Base-by-base conservation (phyloP, 2,329 filamentous ascomycete genomes). In the Colletotrichum nymphaeae region DNA sequence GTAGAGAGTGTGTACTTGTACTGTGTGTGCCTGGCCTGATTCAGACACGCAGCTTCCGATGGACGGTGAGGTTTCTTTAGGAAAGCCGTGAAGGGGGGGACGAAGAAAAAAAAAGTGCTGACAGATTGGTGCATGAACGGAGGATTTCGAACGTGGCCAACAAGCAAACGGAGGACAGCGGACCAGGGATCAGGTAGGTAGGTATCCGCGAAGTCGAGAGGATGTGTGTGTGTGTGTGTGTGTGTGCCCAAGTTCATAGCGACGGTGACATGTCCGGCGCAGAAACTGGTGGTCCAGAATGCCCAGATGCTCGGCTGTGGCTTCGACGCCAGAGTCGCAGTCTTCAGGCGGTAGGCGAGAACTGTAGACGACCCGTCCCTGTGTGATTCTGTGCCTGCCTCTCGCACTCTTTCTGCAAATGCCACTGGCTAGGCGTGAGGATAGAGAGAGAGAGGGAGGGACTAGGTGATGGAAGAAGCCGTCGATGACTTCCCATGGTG, bases 51-150 rank as follows among this genome's bases (percentile, higher is more conserved):
- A 30, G 57, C 32, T 35, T 28, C 56, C n/a, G 22, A 58, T 57
- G 57, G 22, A 58, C 49, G 57, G 24, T 68, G 64, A 28, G 59
- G 24, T 56, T 52, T 56, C 26, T 68, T 49, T 57, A 14, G 59
- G 60, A 24, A 49, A 26, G 63, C 58, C 49, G 42, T n/a, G 19
- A 9, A 49, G 42, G 42, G 42, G 42, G 19, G 42, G 7, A 6
- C 16, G 35, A 42, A 9, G 19, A 22, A 53, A 49, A 58, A 58
- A 42, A 24, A 58, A 53, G 64, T 63, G 69, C 57, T 72, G 58
- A 69, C 65, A 42, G 69, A 49, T 69, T 68, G 64, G 37, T 37
- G 35, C 69, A 46, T 28, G 24, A 35, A 46, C 46, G 22, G 57
- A 59, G 37, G 52, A 56, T 32, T 37, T 63, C 35, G 28, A 55